phyloP scores from a whole-genome alignment of 1,139 yeast species.

The Wickerhamomyces sp. region DNA sequence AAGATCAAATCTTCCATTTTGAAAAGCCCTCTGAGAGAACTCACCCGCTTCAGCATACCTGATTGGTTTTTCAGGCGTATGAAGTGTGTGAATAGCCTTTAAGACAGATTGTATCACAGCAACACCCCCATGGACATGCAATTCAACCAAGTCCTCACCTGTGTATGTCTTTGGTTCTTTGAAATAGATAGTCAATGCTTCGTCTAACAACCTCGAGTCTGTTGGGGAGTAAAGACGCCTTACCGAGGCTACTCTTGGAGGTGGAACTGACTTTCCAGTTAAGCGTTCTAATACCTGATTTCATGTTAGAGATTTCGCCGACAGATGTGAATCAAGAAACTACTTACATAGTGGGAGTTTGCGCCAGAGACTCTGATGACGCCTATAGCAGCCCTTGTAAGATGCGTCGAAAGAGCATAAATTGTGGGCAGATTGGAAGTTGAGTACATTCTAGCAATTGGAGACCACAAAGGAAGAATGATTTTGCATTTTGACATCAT shows the following conservation, averaged over 20 bases:
- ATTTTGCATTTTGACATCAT: too few relatives aligned
- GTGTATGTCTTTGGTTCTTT: constrained; percentile 80
- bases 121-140: constrained; percentile 90
- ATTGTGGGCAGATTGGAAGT: constrained; percentile 51
- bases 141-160: constrained; percentile 85
- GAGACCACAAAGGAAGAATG: background rate
- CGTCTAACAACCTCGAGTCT: constrained; percentile 52
- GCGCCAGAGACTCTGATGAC: constrained; percentile 83
- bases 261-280: constrained; percentile 41
- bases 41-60: constrained; percentile 93
- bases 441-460: constrained; percentile 2
- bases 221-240: constrained; percentile 46
- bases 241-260: constrained; percentile 51
- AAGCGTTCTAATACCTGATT: constrained; percentile 37
- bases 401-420: constrained; percentile 84
- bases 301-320: background rate
- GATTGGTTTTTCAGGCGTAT: constrained; percentile 40
- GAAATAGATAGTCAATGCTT: constrained; percentile 69
- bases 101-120: constrained; percentile 76
- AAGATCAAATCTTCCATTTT: constrained; percentile 61
- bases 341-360: constrained; percentile 37
- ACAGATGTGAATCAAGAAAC: background rate
- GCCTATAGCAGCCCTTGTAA: constrained; percentile 82
- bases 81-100: constrained; percentile 52
- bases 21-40: constrained; percentile 78